Evolutionary conservation across 257 asterid species (phyloP).

Genomic region (Agastache rugosa): DNA sequence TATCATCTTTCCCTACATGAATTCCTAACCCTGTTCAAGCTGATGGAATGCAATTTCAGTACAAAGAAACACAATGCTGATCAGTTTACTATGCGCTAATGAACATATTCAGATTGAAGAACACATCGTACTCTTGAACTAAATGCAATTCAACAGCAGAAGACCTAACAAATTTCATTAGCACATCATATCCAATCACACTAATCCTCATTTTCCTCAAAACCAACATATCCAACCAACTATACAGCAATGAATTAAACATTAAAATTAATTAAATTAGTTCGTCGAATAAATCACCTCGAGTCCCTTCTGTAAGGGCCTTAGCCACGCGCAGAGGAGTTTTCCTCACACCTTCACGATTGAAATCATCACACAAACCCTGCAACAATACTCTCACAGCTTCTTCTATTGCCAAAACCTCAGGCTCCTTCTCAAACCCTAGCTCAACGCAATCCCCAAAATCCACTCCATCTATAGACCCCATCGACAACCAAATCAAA

Average conservation of each 20-base stretch:
- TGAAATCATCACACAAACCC: constrained; percentile 85
- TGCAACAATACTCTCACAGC: constrained; percentile 83
- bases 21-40: background rate
- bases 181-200: constrained; percentile 21
- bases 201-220: constrained; percentile 16
- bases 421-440: constrained; percentile 59
- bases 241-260: background rate
- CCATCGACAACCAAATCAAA: constrained; percentile 57
- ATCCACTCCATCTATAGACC: constrained; percentile 75
- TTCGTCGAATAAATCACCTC: constrained; percentile 56
- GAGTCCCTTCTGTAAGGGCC: constrained; percentile 82
- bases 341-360: constrained; percentile 77
- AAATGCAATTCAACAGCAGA: background rate
- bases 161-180: background rate
- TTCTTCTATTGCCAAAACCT: constrained; percentile 65
- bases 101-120: background rate
- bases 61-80: background rate
- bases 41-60: background rate
- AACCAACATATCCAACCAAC: constrained; percentile 33
- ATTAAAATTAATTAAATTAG: background rate
- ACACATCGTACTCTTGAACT: background rate
- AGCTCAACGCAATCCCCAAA: constrained; percentile 55
- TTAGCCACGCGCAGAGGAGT: constrained; percentile 96
- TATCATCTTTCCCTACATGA: constrained; percentile 4
- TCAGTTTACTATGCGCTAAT: background rate